Base-by-base conservation (phyloP, 2,329 filamentous ascomycete species). In the Trichophyton benhamiae region DNA sequence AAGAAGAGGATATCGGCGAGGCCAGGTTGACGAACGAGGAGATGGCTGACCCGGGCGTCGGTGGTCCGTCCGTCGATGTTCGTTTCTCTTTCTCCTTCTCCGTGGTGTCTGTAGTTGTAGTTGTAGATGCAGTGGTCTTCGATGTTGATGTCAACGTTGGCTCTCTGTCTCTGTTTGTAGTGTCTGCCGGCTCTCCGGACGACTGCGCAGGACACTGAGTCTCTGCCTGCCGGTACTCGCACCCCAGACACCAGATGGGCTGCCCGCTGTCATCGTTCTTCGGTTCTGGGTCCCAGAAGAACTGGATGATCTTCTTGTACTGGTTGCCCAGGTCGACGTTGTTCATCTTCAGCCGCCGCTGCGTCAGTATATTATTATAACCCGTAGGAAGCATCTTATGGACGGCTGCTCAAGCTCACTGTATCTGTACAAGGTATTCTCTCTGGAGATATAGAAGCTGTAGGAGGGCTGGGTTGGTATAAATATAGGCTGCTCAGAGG, bases 221-320 rank as follows among this genome's bases (percentile, higher is more conserved):
- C 41, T 27, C 38, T 25, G 27, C 5, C 36, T 59, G 20, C 33
- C 69, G 76, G 72, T 88, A 88, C 67, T 80, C 74, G 68, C 75
- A 74, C 46, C 86, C 86, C 55, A 97, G 79, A 70, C 91, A 95
- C 91, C 92, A 97, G 64, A 95, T 88, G 11, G 88, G 84, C 38
- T 83, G 80, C 65, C 85, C 80, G 62, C 77, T 72, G 62, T 85
- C 79, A 71, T 95, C 86, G 75, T 96, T 96, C 65, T 82, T 84
- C 4, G 91, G 91, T 65, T 91, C 86, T 0, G 91, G 90, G 68
- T 96, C 91, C 87, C 91, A 96, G 70, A 97, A 87, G 77, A 89
- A 90, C 75, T 92, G 88, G 63, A 96, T 86, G 68, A 96, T 85
- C 65, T 88, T 87, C 74, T 89, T 88, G 71, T 86, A 85, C 67